Percentiles rank a stretch among this genome's conserved stretches.
Conservation (phyloP, 192 early-diverging fungal genomes). For the Glomus cerebriforme region DNA sequence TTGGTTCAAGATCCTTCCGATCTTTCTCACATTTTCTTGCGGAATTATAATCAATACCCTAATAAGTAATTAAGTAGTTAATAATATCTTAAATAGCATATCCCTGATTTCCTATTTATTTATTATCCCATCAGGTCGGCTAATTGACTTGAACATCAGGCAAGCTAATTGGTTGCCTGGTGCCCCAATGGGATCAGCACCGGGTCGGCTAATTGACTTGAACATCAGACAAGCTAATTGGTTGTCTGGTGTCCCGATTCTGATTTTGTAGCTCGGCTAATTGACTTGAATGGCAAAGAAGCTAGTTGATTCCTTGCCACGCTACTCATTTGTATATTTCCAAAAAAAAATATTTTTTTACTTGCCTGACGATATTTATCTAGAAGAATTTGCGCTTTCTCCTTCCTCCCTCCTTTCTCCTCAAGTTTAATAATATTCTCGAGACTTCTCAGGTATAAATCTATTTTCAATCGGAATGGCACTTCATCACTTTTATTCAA, state of each 20-base stretch:
- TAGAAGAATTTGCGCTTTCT: not conserved
- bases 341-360: no score
- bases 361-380: not conserved
- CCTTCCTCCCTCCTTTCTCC: not conserved
- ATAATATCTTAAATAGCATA: no score
- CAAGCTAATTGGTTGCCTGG: not conserved
- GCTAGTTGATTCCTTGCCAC: constrained; percentile 12
- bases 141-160: not conserved
- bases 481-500: no score
- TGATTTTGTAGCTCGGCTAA: not conserved
- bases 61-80: no score
- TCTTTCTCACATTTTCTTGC: no score
- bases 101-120: no score
- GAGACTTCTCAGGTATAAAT: not conserved
- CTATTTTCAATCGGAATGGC: not conserved
- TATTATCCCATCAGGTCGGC: not conserved
- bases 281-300: constrained; percentile 7
- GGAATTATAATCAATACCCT: no score
- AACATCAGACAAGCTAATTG: not conserved
- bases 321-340: not conserved
- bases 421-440: not conserved
- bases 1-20: no score
- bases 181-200: not conserved
- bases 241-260: not conserved
- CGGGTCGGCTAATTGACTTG: constrained; percentile 7